Conservation (phyloP, 1,284 basidiomycete genomes). For the Ustilago curta region DNA sequence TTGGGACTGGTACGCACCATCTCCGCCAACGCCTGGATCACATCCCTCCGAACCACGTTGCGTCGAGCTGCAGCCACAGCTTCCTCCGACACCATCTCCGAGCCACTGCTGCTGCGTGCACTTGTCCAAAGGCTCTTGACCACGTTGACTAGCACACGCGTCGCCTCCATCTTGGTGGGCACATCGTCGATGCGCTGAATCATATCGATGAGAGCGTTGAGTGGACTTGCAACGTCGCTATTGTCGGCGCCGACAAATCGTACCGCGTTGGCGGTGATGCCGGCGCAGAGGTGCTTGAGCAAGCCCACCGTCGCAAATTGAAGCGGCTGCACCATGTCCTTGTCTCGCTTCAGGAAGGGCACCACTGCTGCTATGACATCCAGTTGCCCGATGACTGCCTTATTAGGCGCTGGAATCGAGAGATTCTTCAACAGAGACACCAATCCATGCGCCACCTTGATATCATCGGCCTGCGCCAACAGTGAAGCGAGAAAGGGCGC, state of each 20-base stretch:
- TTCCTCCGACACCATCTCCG: not conserved
- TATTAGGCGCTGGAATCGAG: constrained; percentile 60
- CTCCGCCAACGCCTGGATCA: constrained; percentile 74
- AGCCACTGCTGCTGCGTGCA: constrained; percentile 1
- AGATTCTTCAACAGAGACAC: constrained; percentile 62
- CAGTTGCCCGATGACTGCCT: constrained; percentile 41
- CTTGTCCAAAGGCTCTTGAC: constrained; percentile 70
- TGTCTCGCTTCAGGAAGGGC: constrained; percentile 40
- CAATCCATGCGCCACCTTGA: constrained; percentile 57
- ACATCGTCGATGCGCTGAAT: constrained; percentile 83
- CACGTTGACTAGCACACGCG: constrained; percentile 85
- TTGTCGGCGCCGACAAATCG: constrained; percentile 73
- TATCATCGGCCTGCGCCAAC: constrained; percentile 44
- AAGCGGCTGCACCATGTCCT: constrained; percentile 72
- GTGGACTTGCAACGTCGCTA: constrained; percentile 54
- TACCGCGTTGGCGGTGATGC: constrained; percentile 72
- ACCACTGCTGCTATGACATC: constrained; percentile 35
- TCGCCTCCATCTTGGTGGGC: constrained; percentile 86
- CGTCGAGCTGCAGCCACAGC: constrained; percentile 9
- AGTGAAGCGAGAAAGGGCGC: constrained; percentile 52
- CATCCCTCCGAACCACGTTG: constrained; percentile 33
- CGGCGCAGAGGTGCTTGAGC: constrained; percentile 86
- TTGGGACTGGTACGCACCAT: constrained; percentile 81
- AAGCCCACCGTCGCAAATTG: constrained; percentile 89
- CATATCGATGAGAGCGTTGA: constrained; percentile 80